Evolutionary conservation across 208 protist species (phyloP), one percentile per base, ranked within the genome.

Genomic region (Acanthamoeba quina): DNA sequence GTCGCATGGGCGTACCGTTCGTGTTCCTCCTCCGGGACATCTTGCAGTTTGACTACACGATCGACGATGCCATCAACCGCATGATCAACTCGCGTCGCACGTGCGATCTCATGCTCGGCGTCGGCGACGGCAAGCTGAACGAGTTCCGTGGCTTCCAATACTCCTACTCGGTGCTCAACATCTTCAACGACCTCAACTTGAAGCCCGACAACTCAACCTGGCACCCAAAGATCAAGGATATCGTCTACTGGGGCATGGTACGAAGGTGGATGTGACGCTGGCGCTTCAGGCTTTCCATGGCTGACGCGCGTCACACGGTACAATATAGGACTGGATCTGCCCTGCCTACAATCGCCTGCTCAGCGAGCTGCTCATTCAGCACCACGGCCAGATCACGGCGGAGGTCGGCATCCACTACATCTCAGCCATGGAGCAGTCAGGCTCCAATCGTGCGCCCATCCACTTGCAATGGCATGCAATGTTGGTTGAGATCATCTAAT

Each of bases 221-320:
- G 95, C 95, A 96, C 31, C 95, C 95, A 11, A 66, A 94, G 56
- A 95, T 96, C 80, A 47, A 92, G 26, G 72, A 96, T 47, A n/a
- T 95, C 34, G 95, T 96, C 62, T 96, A 96, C 68, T 83, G 62
- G 31, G 95, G 93, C 82, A 96, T 96, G 95, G 95, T 85, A 85
- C 76, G 19, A 34, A 17, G 7, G 24, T 41, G 37, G 37, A 41
- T 41, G 3, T 41, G 37, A 5, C 44, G 44, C 44, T 47, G 44
- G 44, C 44, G 7, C 44, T 47, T 44, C 41, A 44, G 41, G 41
- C 41, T 10, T 44, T 7, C 34, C 34, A 47, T 11, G 44, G 11
- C 44, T 47, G 44, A 47, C 5, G 44, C 44, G 6, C 44, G 6
- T 0, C 41, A 44, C 7, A 4, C 44, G 44, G n/a, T n/a, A 21